These are phyloP conservation scores for Tetrahymena thermophila DNA, from an alignment of 73 alveolate genomes.

Conservation along the genomic window DNA sequence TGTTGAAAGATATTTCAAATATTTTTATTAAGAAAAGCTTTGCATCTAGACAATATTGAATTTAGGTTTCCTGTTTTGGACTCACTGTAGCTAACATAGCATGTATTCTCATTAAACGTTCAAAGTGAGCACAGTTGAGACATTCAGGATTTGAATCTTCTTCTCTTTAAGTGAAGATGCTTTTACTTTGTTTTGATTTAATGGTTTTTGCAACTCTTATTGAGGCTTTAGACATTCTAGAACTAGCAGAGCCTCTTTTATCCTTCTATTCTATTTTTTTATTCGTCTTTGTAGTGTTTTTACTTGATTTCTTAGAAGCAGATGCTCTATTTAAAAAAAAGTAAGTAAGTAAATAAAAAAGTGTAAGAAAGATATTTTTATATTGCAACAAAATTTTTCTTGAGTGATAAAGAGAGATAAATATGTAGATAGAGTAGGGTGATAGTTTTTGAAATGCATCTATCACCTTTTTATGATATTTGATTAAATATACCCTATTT, in stretches of 20 bases:
- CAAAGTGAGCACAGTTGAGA: slow-evolving; percentile 92
- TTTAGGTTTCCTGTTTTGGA: slow-evolving; percentile 71
- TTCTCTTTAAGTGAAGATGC: slow-evolving; percentile 83
- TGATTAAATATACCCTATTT: background rate
- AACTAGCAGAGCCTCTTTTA: slow-evolving; percentile 54
- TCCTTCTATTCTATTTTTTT: slow-evolving; percentile 58
- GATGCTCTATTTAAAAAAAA: slow-evolving; percentile 70
- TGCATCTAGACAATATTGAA: slow-evolving; percentile 62
- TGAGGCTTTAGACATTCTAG: slow-evolving; percentile 58
- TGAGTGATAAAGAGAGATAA: background rate
- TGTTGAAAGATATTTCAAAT: slow-evolving; percentile 34
- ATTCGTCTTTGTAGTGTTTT: slow-evolving; percentile 66
- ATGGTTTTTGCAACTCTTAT: slow-evolving; percentile 59
- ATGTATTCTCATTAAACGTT: slow-evolving; percentile 90
- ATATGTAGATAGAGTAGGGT: too few relatives aligned
- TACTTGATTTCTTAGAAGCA: slow-evolving; percentile 61
- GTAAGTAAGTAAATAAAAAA: slow-evolving; percentile 35
- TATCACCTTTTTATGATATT: background rate
- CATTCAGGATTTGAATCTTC: slow-evolving; percentile 94
- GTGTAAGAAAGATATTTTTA: background rate
- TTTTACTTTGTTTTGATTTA: slow-evolving; percentile 69
- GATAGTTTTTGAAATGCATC: too few relatives aligned
- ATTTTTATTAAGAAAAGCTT: slow-evolving; percentile 31
- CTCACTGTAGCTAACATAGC: slow-evolving; percentile 91
- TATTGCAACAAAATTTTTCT: background rate